phyloP scores from a whole-genome alignment of 129 eudicot species.

The Sambucus nigra region DNA sequence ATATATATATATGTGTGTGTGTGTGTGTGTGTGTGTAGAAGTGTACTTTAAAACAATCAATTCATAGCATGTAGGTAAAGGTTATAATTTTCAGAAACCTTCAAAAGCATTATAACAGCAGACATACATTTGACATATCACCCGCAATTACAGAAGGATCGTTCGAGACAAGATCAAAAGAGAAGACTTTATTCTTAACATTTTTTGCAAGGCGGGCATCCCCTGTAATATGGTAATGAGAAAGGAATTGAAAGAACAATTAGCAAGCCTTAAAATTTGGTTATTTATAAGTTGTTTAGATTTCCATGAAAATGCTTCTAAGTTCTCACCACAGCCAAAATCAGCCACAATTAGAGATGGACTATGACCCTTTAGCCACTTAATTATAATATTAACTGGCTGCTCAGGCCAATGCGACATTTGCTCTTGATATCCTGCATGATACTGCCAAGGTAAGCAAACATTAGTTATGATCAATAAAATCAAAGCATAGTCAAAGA shows the following conservation, averaged over 20 bases:
- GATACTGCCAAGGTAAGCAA: constrained; percentile 58
- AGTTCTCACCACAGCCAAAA: constrained; percentile 87
- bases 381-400: constrained; percentile 68
- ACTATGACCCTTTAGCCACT: constrained; percentile 71
- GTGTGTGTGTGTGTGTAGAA: too few species aligned
- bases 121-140: constrained; percentile 82
- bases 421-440: constrained; percentile 97
- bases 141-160: constrained; percentile 91
- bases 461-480: constrained; percentile 5
- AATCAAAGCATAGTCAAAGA: too few species aligned
- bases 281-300: not conserved
- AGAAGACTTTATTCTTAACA: constrained; percentile 81
- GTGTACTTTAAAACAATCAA: too few species aligned
- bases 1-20: too few species aligned
- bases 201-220: constrained; percentile 77
- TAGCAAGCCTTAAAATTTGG: not conserved
- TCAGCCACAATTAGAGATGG: constrained; percentile 85
- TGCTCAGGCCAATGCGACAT: constrained; percentile 96
- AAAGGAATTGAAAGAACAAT: constrained; percentile 2
- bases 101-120: not conserved
- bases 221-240: constrained; percentile 36
- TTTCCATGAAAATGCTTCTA: not conserved
- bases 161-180: constrained; percentile 78
- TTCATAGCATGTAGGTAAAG: too few species aligned
- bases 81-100: not conserved